Percentiles rank a stretch among this genome's conserved stretches.
These are phyloP conservation scores for Exophiala oligosperma DNA, from an alignment of 2,329 filamentous ascomycete genomes.

Conservation along the genomic window DNA sequence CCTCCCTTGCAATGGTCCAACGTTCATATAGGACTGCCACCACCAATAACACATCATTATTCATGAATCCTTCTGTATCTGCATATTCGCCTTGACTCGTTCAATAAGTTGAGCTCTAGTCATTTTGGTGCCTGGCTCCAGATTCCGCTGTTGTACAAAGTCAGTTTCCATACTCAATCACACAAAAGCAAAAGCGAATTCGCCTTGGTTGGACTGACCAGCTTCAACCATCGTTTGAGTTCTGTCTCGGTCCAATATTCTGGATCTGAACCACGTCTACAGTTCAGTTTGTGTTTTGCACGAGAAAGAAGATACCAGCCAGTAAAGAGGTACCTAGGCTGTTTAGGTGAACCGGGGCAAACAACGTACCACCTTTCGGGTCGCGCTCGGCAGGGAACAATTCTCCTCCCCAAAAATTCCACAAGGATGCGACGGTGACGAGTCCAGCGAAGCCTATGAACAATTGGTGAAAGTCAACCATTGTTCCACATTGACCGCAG, in stretches of 20 bases:
- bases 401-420: conserved; percentile 82
- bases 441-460: conserved; percentile 73
- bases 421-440: conserved; percentile 76
- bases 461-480: conserved; percentile 4
- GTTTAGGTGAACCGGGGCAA: background rate
- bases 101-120: conserved; percentile 66
- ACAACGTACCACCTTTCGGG: conserved; percentile 70
- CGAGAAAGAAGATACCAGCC: background rate
- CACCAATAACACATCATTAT: too few species aligned
- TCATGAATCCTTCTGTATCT: conserved; percentile 1
- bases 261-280: conserved; percentile 51
- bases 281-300: too few species aligned
- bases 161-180: background rate
- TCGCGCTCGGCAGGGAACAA: conserved; percentile 75
- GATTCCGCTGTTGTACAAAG: conserved; percentile 54
- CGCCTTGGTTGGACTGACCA: conserved; percentile 48
- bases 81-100: conserved; percentile 67
- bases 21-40: too few species aligned
- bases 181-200: too few species aligned
- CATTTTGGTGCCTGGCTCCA: conserved; percentile 60
- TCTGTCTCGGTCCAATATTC: conserved; percentile 77
- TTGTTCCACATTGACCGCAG: background rate
- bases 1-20: too few species aligned
- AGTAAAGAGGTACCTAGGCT: background rate
- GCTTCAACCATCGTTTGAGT: conserved; percentile 75